Percentiles rank a stretch among this genome's conserved stretches.
Conservation (phyloP, 139 green algal genomes). For the Marvania coccoides region DNA sequence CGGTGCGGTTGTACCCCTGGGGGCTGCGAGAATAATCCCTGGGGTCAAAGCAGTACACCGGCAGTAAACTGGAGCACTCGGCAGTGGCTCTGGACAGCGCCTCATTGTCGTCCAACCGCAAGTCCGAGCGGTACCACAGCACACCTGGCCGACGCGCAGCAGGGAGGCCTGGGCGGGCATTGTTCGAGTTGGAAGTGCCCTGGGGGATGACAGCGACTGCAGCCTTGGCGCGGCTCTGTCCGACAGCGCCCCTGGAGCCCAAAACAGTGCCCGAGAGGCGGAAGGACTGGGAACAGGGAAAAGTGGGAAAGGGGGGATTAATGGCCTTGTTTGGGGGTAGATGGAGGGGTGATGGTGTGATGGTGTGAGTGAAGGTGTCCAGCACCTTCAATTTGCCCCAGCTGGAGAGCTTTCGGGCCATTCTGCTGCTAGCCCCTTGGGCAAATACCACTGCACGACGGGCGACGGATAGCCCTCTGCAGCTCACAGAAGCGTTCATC, state of each 20-base stretch:
- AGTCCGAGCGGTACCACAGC: constrained; percentile 40
- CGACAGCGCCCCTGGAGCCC: not conserved
- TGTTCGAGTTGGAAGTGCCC: not conserved
- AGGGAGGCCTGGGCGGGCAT: not conserved
- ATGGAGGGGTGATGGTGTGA: too few species aligned
- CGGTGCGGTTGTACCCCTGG: constrained; percentile 42
- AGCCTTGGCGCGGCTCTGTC: not conserved
- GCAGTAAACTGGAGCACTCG: constrained; percentile 29
- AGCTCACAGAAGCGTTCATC: too few species aligned
- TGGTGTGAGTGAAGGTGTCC: not conserved
- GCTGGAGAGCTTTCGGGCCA: not conserved
- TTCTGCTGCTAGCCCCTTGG: not conserved
- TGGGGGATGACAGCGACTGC: not conserved
- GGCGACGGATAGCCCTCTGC: too few species aligned
- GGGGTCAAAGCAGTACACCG: constrained; percentile 56
- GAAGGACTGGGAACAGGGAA: not conserved
- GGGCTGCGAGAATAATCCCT: constrained; percentile 37
- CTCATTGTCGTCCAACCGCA: constrained; percentile 53
- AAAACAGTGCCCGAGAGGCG: not conserved
- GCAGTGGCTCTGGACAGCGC: constrained; percentile 30
- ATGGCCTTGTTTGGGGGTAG: not conserved
- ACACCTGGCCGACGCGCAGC: constrained; percentile 9
- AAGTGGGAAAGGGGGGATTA: not conserved
- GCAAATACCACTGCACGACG: not conserved
- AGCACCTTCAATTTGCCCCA: not conserved